Base-by-base conservation (phyloP, 2,329 filamentous ascomycete genomes). In the Paraconiothyrium sp. region DNA sequence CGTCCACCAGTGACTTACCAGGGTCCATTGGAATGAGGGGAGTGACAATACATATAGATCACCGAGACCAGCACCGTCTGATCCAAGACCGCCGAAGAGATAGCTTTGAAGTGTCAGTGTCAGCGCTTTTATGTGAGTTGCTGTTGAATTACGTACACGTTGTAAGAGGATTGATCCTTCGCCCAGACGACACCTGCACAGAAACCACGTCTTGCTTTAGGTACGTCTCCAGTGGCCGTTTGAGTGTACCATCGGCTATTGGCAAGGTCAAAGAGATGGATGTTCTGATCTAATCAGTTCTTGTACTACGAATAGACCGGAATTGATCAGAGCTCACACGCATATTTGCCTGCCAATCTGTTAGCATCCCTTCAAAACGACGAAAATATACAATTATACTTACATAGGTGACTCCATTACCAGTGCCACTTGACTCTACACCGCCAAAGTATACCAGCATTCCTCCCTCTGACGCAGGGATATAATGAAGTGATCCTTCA, bases 371-470 rank as follows among this genome's bases (percentile, higher is more conserved):
- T 2, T 7, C 1, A 14, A 34, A 4, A 48, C 1, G 20, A 9
- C 4, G 13, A n/a, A 16, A 51, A 27, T 2, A 3, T 20, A 39
- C 11, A 20, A 11, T 2, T 0, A 9, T 3, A 61, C 49, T 48
- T 30, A 68, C 67, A 51, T 67, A 64, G 46, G 20, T 48, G 6
- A 37, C 22, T 0, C 13, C 14, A 9, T 58, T 52, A 22, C 58
- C 43, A 6, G 46, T n/a, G 11, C 49, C 43, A 32, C 34, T 43
- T 41, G 44, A 61, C 49, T 71, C 78, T 3, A 88, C 72, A 2
- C 87, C 87, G 10, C 87, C 87, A 70, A 89, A 84, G 64, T 88
- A 87, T 0, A 89, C 78, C 52, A 89, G 73, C 77, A 89, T 79
- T 0, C 87, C 87, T 11, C 75, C 78, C 61, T 86, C 83, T n/a